Base-by-base conservation (phyloP, 2,329 filamentous ascomycete species). In the Aspergillus tanneri region DNA sequence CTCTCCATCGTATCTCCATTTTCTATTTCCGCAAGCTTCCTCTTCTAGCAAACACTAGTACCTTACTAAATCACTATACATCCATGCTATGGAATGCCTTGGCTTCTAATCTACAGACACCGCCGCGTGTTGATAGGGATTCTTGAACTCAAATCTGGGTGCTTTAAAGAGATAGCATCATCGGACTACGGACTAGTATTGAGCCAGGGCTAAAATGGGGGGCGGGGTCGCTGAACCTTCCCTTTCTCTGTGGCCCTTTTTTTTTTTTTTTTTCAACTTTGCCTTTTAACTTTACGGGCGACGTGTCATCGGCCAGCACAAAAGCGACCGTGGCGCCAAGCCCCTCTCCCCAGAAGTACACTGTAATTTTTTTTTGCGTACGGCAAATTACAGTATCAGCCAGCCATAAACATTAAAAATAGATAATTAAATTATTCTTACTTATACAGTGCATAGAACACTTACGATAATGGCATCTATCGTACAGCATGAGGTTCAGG, bases 281-380 rank as follows among this genome's bases (percentile, higher is more conserved):
- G n/a, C n/a, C n/a, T n/a, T n/a, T n/a, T n/a, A 34, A 39, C 27
- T 23, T 46, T 51, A 48, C 34, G 46, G 50, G 48, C 54, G 49
- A 55, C 55, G 56, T 59, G 56, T 56, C 55, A 56, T 57, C 41
- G 40, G 37, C 28, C 37, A 48, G 39, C 27, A 42, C 22, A 37
- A n/a, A n/a, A 25, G 12, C 32, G 24, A 36, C 16, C 37, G 21
- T 30, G 37, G 28, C 27, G 52, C 52, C 46, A 47, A 54, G 48
- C 43, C 42, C 40, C 48, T 35, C 46, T 23, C 28, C 49, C 42
- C 43, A 44, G 40, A 47, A 8, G 39, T 22, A 38, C 21, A 35
- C 35, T 24, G 8, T 7, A 32, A 24, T 18, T 18, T 24, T 28
- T 32, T 16, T 45, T 36, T 41, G 16, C 25, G 30, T 24, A 7